These are phyloP conservation scores for Calonectria henricotiae DNA, from an alignment of 2,329 filamentous ascomycete genomes.

Conservation along the genomic window DNA sequence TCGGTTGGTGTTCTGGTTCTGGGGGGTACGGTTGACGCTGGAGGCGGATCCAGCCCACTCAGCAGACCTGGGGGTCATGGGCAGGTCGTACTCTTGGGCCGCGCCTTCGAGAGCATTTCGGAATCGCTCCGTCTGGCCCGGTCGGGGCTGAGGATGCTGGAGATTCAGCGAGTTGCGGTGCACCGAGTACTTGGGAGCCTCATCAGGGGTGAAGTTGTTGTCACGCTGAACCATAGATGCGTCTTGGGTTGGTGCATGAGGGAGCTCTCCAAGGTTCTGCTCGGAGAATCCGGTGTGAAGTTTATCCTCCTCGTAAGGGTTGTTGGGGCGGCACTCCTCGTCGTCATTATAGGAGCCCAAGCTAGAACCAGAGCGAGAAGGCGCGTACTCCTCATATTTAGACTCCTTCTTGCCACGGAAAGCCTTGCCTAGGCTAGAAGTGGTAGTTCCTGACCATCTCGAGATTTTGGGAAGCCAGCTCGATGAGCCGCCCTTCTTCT, in stretches of 20 bases:
- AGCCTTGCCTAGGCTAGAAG: slow-evolving; percentile 87
- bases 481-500: slow-evolving; percentile 90
- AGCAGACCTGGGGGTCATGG: slow-evolving; percentile 73
- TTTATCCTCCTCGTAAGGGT: slow-evolving; percentile 75
- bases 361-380: slow-evolving; percentile 86
- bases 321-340: slow-evolving; percentile 68
- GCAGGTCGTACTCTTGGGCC: slow-evolving; percentile 77
- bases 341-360: slow-evolving; percentile 77
- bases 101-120: slow-evolving; percentile 82
- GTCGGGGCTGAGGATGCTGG: slow-evolving; percentile 84
- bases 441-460: slow-evolving; percentile 96
- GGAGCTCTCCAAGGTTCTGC: slow-evolving; percentile 61
- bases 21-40: slow-evolving; percentile 70
- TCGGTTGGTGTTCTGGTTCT: slow-evolving; percentile 63
- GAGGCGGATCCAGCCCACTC: slow-evolving; percentile 77
- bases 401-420: slow-evolving; percentile 77
- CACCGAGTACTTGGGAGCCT: slow-evolving; percentile 87
- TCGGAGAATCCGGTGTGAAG: slow-evolving; percentile 73
- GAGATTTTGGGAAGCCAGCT: slow-evolving; percentile 92
- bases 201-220: slow-evolving; percentile 72
- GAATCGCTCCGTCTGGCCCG: slow-evolving; percentile 82
- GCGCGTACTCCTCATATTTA: slow-evolving; percentile 73
- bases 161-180: slow-evolving; percentile 86
- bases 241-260: slow-evolving; percentile 47
- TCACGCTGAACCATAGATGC: slow-evolving; percentile 59